These are phyloP conservation scores for Alopecurus myosuroides DNA, from an alignment of 176 grass and related monocot genomes.

Conservation along the genomic window DNA sequence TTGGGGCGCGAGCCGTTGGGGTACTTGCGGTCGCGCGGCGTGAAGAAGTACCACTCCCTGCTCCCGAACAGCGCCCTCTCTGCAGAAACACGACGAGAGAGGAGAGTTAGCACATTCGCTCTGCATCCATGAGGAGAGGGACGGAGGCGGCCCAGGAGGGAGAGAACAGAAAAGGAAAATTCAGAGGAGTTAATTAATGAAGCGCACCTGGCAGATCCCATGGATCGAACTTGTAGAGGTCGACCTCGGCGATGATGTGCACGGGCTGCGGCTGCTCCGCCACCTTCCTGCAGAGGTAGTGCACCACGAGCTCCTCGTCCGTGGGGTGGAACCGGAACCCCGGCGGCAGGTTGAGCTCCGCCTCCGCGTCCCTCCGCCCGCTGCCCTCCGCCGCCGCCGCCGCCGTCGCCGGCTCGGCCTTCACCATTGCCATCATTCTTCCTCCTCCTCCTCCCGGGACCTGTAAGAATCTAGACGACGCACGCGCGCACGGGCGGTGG, in stretches of 20 bases:
- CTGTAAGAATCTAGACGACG: not conserved
- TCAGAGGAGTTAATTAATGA: not conserved
- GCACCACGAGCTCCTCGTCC: constrained; percentile 81
- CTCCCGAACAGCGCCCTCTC: constrained; percentile 73
- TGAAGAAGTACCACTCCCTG: constrained; percentile 85
- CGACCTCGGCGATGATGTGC: constrained; percentile 85
- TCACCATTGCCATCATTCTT: constrained; percentile 6
- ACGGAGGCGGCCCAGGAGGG: not conserved
- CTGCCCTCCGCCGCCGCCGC: not conserved
- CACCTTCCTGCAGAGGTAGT: constrained; percentile 68
- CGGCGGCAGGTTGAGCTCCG: constrained; percentile 79
- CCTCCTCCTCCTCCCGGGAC: not conserved
- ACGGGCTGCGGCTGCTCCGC: constrained; percentile 52
- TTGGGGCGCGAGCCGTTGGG: constrained; percentile 71
- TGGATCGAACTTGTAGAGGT: constrained; percentile 84
- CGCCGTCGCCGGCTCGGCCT: not conserved
- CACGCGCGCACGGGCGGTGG: too few species aligned
- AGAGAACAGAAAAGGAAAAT: not conserved
- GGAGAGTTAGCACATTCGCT: not conserved
- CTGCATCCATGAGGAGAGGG: not conserved
- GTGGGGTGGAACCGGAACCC: constrained; percentile 97
- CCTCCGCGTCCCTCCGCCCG: constrained; percentile 62
- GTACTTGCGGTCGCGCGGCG: constrained; percentile 77
- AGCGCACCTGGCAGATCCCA: constrained; percentile 73
- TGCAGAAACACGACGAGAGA: not conserved